Percentiles rank a stretch among this genome's conserved stretches.
Conservation (phyloP, 305 asterid species). For the Fraxinus velutina region DNA sequence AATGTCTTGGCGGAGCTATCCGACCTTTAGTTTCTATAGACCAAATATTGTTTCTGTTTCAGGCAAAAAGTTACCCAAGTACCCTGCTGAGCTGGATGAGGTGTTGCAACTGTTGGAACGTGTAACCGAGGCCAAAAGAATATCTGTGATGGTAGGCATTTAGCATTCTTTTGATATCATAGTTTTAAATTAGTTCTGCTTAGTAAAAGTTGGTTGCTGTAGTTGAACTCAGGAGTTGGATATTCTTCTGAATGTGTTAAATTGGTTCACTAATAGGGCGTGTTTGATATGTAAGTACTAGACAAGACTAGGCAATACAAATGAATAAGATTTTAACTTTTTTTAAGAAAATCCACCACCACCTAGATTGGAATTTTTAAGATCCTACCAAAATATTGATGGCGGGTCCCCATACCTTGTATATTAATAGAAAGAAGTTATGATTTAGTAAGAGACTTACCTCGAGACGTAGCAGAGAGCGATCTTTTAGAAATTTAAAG, state of each 20-base stretch:
- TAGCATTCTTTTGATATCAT: not conserved
- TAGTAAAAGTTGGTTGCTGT: not conserved
- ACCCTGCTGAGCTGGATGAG: conserved; percentile 71
- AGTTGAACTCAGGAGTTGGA: not conserved
- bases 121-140: conserved; percentile 71
- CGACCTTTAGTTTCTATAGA: conserved; percentile 3
- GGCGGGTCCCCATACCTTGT: not conserved
- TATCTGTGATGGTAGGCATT: conserved; percentile 58
- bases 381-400: not conserved
- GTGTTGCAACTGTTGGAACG: conserved; percentile 61
- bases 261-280: not conserved
- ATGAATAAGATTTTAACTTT: not conserved
- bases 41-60: conserved; percentile 24
- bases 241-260: not conserved
- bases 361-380: not conserved
- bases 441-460: not conserved
- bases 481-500: not conserved
- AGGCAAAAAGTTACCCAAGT: conserved; percentile 74
- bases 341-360: not conserved
- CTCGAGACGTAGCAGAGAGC: not conserved
- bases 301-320: not conserved
- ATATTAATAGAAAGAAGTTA: not conserved
- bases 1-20: not conserved
- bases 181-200: not conserved
- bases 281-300: not conserved